phyloP scores from a whole-genome alignment of 2,329 filamentous ascomycete genomes.

The Zalaria sp. region DNA sequence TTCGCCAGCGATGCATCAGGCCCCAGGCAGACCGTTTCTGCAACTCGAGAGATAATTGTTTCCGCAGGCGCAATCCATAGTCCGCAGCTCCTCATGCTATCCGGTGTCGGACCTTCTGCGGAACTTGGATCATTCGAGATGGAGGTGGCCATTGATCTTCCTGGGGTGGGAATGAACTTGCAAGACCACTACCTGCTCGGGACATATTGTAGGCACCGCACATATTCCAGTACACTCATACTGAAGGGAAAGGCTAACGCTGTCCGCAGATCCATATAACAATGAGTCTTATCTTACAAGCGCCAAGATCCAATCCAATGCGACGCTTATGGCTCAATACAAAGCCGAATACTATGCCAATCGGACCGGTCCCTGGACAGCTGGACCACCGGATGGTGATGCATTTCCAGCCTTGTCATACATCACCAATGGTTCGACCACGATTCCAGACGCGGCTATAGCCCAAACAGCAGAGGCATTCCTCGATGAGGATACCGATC shows the following conservation, averaged over 20 bases:
- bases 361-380: conserved; percentile 13
- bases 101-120: conserved; percentile 42
- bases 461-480: conserved; percentile 11
- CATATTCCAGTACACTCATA: too few relatives aligned
- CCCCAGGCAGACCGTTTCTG: conserved; percentile 10
- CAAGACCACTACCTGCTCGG: conserved; percentile 34
- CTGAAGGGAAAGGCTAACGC: too few relatives aligned
- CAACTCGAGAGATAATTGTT: conserved; percentile 15
- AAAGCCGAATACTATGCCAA: conserved; percentile 12
- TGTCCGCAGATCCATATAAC: conserved; percentile 1
- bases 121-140: conserved; percentile 36
- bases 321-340: conserved; percentile 1
- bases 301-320: conserved; percentile 1
- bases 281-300: conserved; percentile 1
- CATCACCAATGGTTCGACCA: conserved; percentile 8
- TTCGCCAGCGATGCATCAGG: conserved; percentile 10
- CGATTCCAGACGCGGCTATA: conserved; percentile 7
- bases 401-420: conserved; percentile 14
- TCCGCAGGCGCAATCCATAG: conserved; percentile 16
- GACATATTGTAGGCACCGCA: too few relatives aligned
- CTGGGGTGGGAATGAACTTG: conserved; percentile 50
- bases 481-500: conserved; percentile 7
- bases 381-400: conserved; percentile 11
- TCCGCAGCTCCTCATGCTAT: conserved; percentile 17
- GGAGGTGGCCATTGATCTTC: conserved; percentile 37